Evolutionary conservation across 345 rosid genomes (phyloP).

Genomic region (Lenwebbia sp.): DNA sequence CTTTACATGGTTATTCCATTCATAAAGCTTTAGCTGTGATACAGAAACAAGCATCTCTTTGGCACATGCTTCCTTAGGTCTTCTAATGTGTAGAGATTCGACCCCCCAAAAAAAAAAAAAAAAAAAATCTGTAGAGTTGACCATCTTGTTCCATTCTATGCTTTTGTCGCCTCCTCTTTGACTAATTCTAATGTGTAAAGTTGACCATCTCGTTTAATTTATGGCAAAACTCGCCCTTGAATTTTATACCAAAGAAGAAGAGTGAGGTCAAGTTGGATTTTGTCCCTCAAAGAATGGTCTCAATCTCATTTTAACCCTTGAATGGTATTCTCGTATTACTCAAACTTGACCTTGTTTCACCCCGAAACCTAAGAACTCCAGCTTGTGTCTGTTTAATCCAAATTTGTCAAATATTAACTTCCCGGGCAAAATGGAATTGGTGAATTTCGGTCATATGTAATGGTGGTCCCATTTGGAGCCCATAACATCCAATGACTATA

Average conservation of each 20-base stretch:
- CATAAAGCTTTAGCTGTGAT: neutral
- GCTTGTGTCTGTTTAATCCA: neutral
- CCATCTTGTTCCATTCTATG: too few relatives aligned
- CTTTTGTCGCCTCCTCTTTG: too few relatives aligned
- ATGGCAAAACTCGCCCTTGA: neutral
- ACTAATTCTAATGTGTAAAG: neutral
- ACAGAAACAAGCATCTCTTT: neutral
- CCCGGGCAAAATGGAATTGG: neutral
- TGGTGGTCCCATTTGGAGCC: neutral
- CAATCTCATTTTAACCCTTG: neutral
- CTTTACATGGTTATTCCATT: neutral
- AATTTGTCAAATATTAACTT: neutral
- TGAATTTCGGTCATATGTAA: neutral
- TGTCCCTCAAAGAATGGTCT: neutral
- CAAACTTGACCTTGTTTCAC: neutral
- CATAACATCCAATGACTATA: neutral
- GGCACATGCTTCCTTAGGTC: neutral
- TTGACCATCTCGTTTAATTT: neutral
- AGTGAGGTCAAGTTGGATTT: neutral
- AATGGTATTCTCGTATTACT: neutral
- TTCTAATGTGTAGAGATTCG: neutral
- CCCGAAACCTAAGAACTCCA: neutral
- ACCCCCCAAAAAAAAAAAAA: too few relatives aligned
- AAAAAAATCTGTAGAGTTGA: too few relatives aligned
- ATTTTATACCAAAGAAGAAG: neutral